Evolutionary conservation across 2,329 filamentous ascomycete species (phyloP), one percentile per base, ranked within the genome.

Genomic region (Tothia fuscella): DNA sequence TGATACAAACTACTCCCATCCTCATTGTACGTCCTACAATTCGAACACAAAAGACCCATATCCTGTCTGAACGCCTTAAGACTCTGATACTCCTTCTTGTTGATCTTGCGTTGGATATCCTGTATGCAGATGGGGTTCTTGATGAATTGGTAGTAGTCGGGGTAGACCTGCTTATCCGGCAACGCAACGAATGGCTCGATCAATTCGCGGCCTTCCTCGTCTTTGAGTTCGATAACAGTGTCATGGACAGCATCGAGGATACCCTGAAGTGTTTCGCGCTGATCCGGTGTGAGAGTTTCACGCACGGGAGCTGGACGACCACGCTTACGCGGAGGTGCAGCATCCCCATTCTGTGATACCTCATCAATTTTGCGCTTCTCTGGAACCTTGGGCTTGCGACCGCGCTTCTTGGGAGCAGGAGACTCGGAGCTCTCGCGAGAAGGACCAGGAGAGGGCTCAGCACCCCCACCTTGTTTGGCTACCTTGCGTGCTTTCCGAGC

Each of bases 11-110:
- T 69, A 61, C 88, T 95, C 44, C 81, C 83, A 56, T 96, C 91
- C 62, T 98, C 93, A 55, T 98, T 98, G 69, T 93, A 98, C 3
- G 83, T 91, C 59, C 86, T 77, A 50, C 89, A 94, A 61, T 98
- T 98, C 57, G 74, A 78, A 59, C 88, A 91, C 62, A 98, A 74
- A 48, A 89, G 65, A 38, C 78, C 76, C 48, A 98, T 79, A 56
- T 98, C 93, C 50, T 75, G 77, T 42, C 78, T 74, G 71, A 98
- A 77, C 51, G 88, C 84, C 56, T 75, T 78, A 46, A 95, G 64
- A 54, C 74, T 82, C 51, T 76, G 77, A 61, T 98, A 98, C 56
- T 95, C 85, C 56, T 93, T 85, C 62, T 85, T 89, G 68, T 94
- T 95, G 66, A 98, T 94, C 69, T 86, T 89, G 58, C 82, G 84